Percentiles rank a stretch among this genome's conserved stretches.
Evolutionary conservation across 129 eudicot genomes (phyloP).

Genomic region (Smallanthus sonchifolius): DNA sequence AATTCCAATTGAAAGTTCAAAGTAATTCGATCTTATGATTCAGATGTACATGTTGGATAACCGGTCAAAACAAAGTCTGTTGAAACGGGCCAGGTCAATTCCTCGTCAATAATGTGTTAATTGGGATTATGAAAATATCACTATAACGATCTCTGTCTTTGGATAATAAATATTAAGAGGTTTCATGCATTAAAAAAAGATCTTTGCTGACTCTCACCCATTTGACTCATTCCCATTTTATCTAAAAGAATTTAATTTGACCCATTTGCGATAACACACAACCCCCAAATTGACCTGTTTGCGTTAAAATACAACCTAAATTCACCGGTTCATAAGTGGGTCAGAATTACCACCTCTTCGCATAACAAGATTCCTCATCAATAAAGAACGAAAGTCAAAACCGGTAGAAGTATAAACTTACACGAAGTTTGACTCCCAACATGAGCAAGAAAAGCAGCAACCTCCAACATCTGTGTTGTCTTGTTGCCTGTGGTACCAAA

Average conservation of each 20-base stretch:
- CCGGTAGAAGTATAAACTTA: slow-evolving; percentile 25
- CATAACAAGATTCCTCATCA: neutral
- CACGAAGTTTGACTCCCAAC: slow-evolving; percentile 92
- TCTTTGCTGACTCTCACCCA: neutral
- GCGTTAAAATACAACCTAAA: neutral
- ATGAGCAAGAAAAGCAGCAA: slow-evolving; percentile 88
- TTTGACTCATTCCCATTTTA: neutral
- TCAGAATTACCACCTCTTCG: neutral
- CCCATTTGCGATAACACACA: neutral
- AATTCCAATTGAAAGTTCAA: neutral
- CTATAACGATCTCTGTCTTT: no score
- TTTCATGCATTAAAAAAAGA: slow-evolving; percentile 21
- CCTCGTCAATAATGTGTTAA: neutral
- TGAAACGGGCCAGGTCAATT: neutral
- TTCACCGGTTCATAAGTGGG: neutral
- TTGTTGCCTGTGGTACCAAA: slow-evolving; percentile 92
- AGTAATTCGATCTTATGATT: neutral
- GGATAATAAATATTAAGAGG: slow-evolving; percentile 51
- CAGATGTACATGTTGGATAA: no score
- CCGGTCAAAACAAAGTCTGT: no score
- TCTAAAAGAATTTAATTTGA: neutral
- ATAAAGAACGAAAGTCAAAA: slow-evolving; percentile 4
- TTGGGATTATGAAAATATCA: neutral
- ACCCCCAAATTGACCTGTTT: slow-evolving; percentile 32
- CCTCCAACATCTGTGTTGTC: slow-evolving; percentile 68